Conservation (phyloP, 768 basidiomycete genomes). For the Jaapia argillacea region DNA sequence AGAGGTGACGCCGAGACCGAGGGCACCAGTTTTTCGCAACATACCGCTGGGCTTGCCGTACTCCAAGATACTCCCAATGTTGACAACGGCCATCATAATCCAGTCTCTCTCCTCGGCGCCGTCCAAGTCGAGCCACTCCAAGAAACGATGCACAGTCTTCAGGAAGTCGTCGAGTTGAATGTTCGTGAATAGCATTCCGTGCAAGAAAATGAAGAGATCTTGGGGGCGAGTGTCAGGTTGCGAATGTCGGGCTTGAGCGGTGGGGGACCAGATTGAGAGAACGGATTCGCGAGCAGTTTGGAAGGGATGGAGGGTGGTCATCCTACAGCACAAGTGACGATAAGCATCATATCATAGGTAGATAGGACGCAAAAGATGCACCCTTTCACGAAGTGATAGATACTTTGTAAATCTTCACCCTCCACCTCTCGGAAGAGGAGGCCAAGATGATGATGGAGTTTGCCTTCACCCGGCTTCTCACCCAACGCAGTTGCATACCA, state of each 20-base stretch:
- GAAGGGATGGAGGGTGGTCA: conserved; percentile 86
- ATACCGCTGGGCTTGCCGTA: conserved; percentile 73
- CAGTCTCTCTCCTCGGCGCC: conserved; percentile 79
- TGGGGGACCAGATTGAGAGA: conserved; percentile 76
- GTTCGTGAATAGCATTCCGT: conserved; percentile 96
- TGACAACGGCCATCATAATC: conserved; percentile 93
- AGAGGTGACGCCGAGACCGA: conserved; percentile 24
- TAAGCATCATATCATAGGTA: conserved; percentile 1
- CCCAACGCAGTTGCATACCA: conserved; percentile 88
- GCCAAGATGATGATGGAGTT: conserved; percentile 91
- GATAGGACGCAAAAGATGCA: conserved; percentile 18
- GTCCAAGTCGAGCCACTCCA: conserved; percentile 80
- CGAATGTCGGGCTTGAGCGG: conserved; percentile 63
- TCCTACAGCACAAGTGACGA: conserved; percentile 34
- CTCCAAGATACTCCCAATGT: conserved; percentile 75
- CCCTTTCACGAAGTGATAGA: conserved; percentile 97
- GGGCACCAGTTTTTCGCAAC: conserved; percentile 33
- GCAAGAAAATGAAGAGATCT: conserved; percentile 84
- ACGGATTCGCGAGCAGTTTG: conserved; percentile 83
- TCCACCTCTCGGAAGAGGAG: conserved; percentile 77
- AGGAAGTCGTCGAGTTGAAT: conserved; percentile 91
- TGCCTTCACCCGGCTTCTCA: conserved; percentile 88
- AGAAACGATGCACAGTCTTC: conserved; percentile 69
- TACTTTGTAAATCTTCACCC: conserved; percentile 69
- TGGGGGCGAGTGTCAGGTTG: conserved; percentile 63